A percentile compares a stretch with the other conserved stretches of the same genome.
These are phyloP conservation scores for Papiliotrema terrestris DNA, from an alignment of 1,284 basidiomycete species.

Conservation along the genomic window DNA sequence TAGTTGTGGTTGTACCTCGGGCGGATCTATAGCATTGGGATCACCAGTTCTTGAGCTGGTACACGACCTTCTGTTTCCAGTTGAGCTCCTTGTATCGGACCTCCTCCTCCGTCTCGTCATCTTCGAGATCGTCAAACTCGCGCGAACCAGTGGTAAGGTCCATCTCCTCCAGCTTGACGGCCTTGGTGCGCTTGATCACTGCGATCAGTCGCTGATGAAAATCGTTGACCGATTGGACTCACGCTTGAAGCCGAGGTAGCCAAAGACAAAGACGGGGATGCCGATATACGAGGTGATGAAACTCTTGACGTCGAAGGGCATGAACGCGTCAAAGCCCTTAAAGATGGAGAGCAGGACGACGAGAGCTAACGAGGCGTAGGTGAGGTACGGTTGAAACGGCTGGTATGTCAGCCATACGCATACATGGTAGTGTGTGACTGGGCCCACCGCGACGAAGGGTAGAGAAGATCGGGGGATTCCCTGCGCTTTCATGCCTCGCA, in stretches of 20 bases:
- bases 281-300: constrained; percentile 58
- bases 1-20: no score
- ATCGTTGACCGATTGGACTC: constrained; percentile 1
- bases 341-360: constrained; percentile 61
- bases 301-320: constrained; percentile 55
- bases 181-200: constrained; percentile 52
- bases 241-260: constrained; percentile 61
- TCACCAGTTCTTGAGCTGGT: constrained; percentile 44
- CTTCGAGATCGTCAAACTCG: constrained; percentile 64
- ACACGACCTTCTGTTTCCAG: constrained; percentile 37
- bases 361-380: constrained; percentile 49
- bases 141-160: constrained; percentile 63
- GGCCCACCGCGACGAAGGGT: constrained; percentile 56
- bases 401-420: constrained; percentile 1
- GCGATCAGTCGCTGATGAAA: not conserved
- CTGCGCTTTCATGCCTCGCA: constrained; percentile 54
- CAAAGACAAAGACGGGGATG: constrained; percentile 54
- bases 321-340: constrained; percentile 64
- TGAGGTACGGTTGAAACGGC: constrained; percentile 9
- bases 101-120: constrained; percentile 35
- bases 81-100: constrained; percentile 21
- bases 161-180: constrained; percentile 57
- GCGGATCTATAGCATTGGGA: no score
- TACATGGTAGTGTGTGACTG: not conserved
- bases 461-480: constrained; percentile 20